phyloP scores from a whole-genome alignment of 306 rosid genomes.

The Dalbergia oliveri region DNA sequence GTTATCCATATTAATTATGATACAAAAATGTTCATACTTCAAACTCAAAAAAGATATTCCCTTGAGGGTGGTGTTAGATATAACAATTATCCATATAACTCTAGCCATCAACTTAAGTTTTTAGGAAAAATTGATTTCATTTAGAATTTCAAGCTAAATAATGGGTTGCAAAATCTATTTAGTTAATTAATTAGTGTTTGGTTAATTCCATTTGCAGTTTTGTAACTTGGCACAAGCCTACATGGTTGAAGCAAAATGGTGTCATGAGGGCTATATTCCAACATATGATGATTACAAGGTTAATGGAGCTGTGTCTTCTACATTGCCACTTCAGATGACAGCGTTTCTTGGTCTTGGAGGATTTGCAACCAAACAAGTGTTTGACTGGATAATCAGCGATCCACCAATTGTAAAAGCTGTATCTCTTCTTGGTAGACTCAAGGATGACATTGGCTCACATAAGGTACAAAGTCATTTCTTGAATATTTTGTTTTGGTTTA shows the following conservation, averaged over 20 bases:
- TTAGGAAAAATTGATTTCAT: too few species aligned
- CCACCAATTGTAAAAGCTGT: constrained; percentile 41
- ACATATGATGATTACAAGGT: constrained; percentile 40
- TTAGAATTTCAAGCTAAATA: background rate
- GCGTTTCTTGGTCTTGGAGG: constrained; percentile 24
- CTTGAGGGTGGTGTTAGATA: too few species aligned
- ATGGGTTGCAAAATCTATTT: background rate
- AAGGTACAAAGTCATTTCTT: constrained; percentile 25
- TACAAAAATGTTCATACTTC: too few species aligned
- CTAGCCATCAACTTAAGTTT: too few species aligned
- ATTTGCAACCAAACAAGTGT: constrained; percentile 13
- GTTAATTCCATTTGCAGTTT: background rate
- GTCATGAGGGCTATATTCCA: constrained; percentile 34
- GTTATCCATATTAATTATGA: too few species aligned
- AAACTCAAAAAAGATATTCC: too few species aligned
- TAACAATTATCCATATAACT: too few species aligned
- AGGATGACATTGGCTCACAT: constrained; percentile 45
- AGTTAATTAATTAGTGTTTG: background rate
- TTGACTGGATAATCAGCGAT: constrained; percentile 32
- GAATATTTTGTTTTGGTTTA: too few species aligned
- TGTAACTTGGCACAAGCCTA: background rate
- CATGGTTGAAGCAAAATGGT: constrained; percentile 45
- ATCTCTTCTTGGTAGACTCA: constrained; percentile 1
- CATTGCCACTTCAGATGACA: background rate
- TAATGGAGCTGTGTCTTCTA: background rate